A percentile compares a stretch with the other conserved stretches of the same genome.
phyloP scores from a whole-genome alignment of 352 stramenopile genomes.

The Albugo candida region DNA sequence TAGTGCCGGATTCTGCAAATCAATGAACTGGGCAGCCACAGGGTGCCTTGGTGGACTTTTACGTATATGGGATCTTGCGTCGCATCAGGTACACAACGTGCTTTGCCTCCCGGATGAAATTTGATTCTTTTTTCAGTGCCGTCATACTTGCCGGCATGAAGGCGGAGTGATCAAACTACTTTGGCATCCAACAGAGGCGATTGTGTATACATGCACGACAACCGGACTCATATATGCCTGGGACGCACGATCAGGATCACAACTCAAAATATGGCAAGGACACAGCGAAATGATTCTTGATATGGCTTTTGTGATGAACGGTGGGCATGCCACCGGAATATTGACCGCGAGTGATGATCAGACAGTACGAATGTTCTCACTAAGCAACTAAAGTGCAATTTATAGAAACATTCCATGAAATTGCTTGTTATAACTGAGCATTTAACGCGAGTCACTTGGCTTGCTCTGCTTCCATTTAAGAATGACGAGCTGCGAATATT shows the following conservation, averaged over 20 bases:
- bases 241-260: conserved; percentile 76
- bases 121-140: conserved; percentile 21
- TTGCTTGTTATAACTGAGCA: too few species aligned
- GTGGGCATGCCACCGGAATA: conserved; percentile 22
- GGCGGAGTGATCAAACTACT: conserved; percentile 81
- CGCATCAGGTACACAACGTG: conserved; percentile 29
- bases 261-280: conserved; percentile 52
- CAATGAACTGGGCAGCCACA: conserved; percentile 89
- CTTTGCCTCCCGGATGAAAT: background rate
- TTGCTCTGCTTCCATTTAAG: too few species aligned
- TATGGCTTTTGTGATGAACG: conserved; percentile 49
- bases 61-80: conserved; percentile 92
- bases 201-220: conserved; percentile 76
- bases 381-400: conserved; percentile 2
- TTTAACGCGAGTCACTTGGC: too few species aligned
- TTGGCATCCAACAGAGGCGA: conserved; percentile 75
- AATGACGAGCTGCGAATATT: too few species aligned
- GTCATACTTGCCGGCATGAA: conserved; percentile 73
- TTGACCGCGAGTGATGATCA: conserved; percentile 73
- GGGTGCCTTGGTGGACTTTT: conserved; percentile 86
- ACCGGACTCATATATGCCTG: conserved; percentile 82
- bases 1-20: conserved; percentile 86
- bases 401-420: background rate
- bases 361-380: conserved; percentile 49
- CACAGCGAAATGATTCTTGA: conserved; percentile 87